phyloP scores from a whole-genome alignment of 495 filamentous ascomycete species.

The Neurospora intermedia region DNA sequence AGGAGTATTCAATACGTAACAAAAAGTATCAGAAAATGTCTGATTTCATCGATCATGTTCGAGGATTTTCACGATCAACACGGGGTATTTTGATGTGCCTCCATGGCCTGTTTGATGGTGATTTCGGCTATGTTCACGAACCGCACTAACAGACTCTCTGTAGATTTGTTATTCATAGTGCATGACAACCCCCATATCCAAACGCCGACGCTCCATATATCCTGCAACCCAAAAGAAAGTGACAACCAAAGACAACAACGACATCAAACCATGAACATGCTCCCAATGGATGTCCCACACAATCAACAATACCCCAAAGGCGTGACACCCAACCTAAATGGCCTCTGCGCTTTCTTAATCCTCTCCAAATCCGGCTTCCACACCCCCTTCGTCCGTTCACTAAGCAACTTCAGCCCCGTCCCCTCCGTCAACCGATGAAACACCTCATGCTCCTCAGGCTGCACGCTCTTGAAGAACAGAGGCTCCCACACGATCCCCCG shows the following conservation, averaged over 20 bases:
- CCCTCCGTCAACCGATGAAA: slow-evolving; percentile 18
- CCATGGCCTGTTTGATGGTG: background rate
- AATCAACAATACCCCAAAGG: slow-evolving; percentile 12
- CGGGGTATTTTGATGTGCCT: background rate
- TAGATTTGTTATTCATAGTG: background rate
- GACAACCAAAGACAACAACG: background rate
- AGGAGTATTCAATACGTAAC: no score
- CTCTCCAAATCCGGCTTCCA: slow-evolving; percentile 16
- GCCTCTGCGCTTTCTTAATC: slow-evolving; percentile 12
- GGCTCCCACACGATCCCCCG: slow-evolving; percentile 50
- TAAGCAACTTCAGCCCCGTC: slow-evolving; percentile 6
- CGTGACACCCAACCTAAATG: slow-evolving; percentile 19
- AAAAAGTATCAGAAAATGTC: no score
- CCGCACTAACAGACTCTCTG: background rate
- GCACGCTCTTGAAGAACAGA: slow-evolving; percentile 30
- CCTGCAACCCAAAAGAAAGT: background rate
- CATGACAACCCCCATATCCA: background rate
- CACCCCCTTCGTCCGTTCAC: slow-evolving; percentile 26
- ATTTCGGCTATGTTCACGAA: background rate
- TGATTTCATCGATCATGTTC: no score
- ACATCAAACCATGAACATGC: background rate
- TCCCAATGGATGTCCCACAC: background rate
- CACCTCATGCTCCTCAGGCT: slow-evolving; percentile 14
- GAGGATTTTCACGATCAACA: background rate
- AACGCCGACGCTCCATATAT: slow-evolving; percentile 9